Evolutionary conservation across 2,329 filamentous ascomycete genomes (phyloP).

Genomic region (Clonostachys byssicola): DNA sequence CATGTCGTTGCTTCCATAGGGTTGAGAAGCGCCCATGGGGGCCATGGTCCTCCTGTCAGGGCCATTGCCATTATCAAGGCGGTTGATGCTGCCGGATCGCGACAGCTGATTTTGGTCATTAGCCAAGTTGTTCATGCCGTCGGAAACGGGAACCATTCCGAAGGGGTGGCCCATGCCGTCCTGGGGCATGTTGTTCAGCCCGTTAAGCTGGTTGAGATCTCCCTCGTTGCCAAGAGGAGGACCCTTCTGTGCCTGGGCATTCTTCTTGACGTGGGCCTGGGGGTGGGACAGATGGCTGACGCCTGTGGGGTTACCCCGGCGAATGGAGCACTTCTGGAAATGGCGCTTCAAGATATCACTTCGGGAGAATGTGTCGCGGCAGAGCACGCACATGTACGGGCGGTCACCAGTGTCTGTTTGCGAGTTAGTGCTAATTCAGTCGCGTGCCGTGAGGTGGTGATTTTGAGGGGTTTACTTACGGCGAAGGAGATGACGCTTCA

Average conservation of each 20-base stretch:
- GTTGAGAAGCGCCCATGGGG: slow-evolving; percentile 43
- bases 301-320: slow-evolving; percentile 91
- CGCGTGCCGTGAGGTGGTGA: not conserved
- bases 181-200: slow-evolving; percentile 51
- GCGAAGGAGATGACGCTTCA: slow-evolving; percentile 92
- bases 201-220: slow-evolving; percentile 55
- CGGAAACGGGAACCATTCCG: slow-evolving; percentile 49
- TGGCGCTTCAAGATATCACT: slow-evolving; percentile 98
- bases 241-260: slow-evolving; percentile 54
- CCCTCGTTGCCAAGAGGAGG: slow-evolving; percentile 48
- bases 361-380: slow-evolving; percentile 95
- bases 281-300: slow-evolving; percentile 93
- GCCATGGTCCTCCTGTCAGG: slow-evolving; percentile 56
- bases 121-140: slow-evolving; percentile 56
- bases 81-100: slow-evolving; percentile 56
- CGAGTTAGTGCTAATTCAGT: not conserved
- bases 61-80: slow-evolving; percentile 49
- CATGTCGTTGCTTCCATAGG: slow-evolving; percentile 50
- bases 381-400: slow-evolving; percentile 96
- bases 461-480: slow-evolving; percentile 60
- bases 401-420: slow-evolving; percentile 86
- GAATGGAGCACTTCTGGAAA: slow-evolving; percentile 98
- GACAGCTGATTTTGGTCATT: slow-evolving; percentile 60
- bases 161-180: slow-evolving; percentile 56
- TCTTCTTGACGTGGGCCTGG: slow-evolving; percentile 82